Conservation (phyloP, 306 rosid genomes). For the Oemleria cerasiformis region DNA sequence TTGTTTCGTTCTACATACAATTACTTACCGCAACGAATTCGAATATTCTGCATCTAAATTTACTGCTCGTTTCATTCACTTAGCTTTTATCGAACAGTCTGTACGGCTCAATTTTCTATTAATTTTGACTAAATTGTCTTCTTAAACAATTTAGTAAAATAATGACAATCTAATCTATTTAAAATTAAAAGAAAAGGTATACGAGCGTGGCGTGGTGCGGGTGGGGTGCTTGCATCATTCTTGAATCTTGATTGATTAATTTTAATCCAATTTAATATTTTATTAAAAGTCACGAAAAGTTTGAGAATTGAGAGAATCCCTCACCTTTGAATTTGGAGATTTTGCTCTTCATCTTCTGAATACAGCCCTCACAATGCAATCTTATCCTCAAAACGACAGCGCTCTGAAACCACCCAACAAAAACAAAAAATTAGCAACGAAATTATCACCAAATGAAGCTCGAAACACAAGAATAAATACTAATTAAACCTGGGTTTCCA, state of each 20-base stretch:
- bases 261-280: neutral
- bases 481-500: neutral
- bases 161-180: neutral
- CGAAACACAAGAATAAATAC: neutral
- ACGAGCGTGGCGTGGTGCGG: neutral
- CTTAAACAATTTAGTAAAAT: neutral
- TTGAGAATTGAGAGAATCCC: neutral
- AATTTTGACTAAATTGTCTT: neutral
- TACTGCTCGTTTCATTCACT: neutral
- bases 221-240: conserved; percentile 2
- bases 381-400: conserved; percentile 65
- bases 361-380: conserved; percentile 87
- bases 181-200: neutral
- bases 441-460: neutral
- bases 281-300: neutral
- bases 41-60: neutral
- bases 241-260: neutral
- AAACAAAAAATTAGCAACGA: conserved; percentile 22
- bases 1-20: neutral
- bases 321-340: conserved; percentile 55
- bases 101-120: neutral
- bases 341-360: conserved; percentile 54
- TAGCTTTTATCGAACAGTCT: neutral
- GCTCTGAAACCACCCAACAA: conserved; percentile 41
- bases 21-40: no score